Percentiles rank a stretch among this genome's conserved stretches.
Conservation (phyloP, 768 basidiomycete genomes). For the Hericium coralloides region DNA sequence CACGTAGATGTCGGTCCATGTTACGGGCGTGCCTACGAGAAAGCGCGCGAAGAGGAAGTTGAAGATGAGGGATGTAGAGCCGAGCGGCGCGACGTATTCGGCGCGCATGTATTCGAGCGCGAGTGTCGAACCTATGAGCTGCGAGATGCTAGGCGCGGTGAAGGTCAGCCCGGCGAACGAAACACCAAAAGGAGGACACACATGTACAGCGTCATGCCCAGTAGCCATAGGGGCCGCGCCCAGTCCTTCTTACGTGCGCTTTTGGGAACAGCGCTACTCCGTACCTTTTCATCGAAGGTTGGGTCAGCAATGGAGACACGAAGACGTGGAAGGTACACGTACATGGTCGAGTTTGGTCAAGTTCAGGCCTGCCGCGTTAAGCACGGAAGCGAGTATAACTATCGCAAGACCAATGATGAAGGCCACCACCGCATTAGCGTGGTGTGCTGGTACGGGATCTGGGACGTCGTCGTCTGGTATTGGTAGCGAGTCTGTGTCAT, state of each 20-base stretch:
- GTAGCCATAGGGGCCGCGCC: conserved; percentile 79
- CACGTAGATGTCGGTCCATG: conserved; percentile 75
- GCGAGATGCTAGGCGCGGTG: conserved; percentile 49
- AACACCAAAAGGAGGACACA: conserved; percentile 26
- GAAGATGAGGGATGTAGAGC: conserved; percentile 89
- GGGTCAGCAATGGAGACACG: not conserved
- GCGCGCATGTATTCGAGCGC: conserved; percentile 86
- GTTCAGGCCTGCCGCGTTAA: conserved; percentile 90
- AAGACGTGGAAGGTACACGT: conserved; percentile 19
- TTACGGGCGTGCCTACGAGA: conserved; percentile 79
- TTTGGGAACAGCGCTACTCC: conserved; percentile 71
- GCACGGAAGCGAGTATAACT: conserved; percentile 72
- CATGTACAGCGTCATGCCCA: conserved; percentile 95
- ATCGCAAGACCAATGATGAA: conserved; percentile 86
- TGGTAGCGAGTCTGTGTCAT: not conserved
- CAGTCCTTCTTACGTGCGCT: conserved; percentile 66
- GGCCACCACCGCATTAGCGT: conserved; percentile 50
- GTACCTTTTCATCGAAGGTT: conserved; percentile 35
- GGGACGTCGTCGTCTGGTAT: not conserved
- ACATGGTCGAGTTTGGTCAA: conserved; percentile 92
- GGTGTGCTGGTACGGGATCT: conserved; percentile 24
- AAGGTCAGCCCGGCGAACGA: not conserved
- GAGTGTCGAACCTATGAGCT: conserved; percentile 80
- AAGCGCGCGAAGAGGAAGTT: conserved; percentile 94
- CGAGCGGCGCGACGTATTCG: conserved; percentile 94